phyloP scores from a whole-genome alignment of 2,329 filamentous ascomycete genomes.

The Diaporthe sp. region DNA sequence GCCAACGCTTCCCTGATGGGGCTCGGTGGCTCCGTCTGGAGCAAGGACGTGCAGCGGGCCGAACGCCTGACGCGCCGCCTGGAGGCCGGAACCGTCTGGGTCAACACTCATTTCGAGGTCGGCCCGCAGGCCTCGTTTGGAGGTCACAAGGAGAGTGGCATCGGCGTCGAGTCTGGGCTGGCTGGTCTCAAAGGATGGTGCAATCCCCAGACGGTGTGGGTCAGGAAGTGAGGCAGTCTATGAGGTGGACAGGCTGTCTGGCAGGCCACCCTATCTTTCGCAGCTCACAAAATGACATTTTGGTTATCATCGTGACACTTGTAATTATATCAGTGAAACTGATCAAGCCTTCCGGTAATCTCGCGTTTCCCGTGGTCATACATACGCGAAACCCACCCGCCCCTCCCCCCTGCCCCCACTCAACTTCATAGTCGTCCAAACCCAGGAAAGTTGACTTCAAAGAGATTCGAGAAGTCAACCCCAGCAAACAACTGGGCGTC shows the following conservation, averaged over 20 bases:
- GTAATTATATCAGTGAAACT: too few species aligned
- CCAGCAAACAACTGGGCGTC: not conserved
- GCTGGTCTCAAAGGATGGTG: conserved; percentile 53
- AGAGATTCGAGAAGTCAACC: not conserved
- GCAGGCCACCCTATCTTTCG: too few species aligned
- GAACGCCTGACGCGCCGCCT: conserved; percentile 61
- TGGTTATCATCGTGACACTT: too few species aligned
- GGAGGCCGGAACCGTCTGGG: conserved; percentile 68
- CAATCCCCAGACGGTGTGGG: conserved; percentile 42
- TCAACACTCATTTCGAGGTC: conserved; percentile 63
- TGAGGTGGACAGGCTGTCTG: not conserved
- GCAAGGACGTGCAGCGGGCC: conserved; percentile 62
- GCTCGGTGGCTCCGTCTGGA: conserved; percentile 68
- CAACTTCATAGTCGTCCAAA: not conserved
- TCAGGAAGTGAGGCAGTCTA: not conserved
- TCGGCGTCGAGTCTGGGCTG: conserved; percentile 62
- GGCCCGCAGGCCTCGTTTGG: conserved; percentile 59
- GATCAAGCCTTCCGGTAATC: too few species aligned
- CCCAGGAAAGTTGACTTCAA: not conserved
- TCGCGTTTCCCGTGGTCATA: not conserved
- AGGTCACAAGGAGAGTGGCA: conserved; percentile 66
- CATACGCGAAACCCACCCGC: not conserved
- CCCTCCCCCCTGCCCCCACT: too few species aligned
- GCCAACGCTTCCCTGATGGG: conserved; percentile 65
- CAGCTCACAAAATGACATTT: not conserved